Evolutionary conservation across 441 rosid genomes (phyloP).

Genomic region (Manihot esculenta): DNA sequence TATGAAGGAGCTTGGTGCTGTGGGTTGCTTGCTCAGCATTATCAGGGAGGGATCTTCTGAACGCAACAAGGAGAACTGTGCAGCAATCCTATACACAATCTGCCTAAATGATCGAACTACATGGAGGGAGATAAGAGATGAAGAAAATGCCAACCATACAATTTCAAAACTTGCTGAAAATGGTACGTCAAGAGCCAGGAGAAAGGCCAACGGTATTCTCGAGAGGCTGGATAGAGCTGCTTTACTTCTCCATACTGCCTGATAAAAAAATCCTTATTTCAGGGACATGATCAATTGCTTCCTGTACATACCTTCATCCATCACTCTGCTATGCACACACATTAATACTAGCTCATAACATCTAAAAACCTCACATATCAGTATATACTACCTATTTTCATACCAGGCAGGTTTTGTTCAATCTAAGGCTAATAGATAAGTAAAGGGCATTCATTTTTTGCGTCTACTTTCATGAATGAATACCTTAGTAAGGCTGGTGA

Average conservation of each 20-base stretch:
- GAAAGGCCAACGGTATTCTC: slow-evolving; percentile 72
- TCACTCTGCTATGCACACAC: slow-evolving; percentile 10
- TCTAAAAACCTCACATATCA: slow-evolving; percentile 8
- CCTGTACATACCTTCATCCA: slow-evolving; percentile 17
- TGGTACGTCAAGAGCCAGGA: slow-evolving; percentile 80
- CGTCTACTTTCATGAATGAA: slow-evolving; percentile 4
- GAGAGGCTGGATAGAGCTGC: slow-evolving; percentile 55
- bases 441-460: slow-evolving; percentile 1
- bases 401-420: slow-evolving; percentile 22
- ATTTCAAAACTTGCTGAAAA: slow-evolving; percentile 57
- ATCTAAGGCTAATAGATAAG: slow-evolving; percentile 12
- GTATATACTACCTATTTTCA: slow-evolving; percentile 3
- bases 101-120: slow-evolving; percentile 58
- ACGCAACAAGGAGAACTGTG: slow-evolving; percentile 74
- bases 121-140: slow-evolving; percentile 62
- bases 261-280: slow-evolving; percentile 16
- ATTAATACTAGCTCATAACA: slow-evolving; percentile 12
- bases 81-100: slow-evolving; percentile 62
- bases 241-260: slow-evolving; percentile 66
- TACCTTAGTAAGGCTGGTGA: background rate
- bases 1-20: slow-evolving; percentile 56
- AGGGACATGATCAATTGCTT: background rate
- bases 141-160: slow-evolving; percentile 52
- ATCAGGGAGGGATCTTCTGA: slow-evolving; percentile 57
- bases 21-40: slow-evolving; percentile 60